Conservation (phyloP, 148 eudicot genomes). For the Chenopodium formosanum region DNA sequence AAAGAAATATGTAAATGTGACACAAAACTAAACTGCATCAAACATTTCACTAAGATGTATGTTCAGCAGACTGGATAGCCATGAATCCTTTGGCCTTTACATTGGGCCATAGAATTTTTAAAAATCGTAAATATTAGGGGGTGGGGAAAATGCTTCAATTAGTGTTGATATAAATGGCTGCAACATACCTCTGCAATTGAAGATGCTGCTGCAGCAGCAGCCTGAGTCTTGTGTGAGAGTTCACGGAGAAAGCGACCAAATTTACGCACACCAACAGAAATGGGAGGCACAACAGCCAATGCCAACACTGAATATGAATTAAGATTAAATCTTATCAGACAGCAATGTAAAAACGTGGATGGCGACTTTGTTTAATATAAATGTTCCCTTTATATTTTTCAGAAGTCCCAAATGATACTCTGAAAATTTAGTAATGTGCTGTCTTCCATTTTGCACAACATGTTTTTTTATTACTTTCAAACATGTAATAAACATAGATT, state of each 20-base stretch:
- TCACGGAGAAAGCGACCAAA: conserved; percentile 90
- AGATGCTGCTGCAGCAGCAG: conserved; percentile 91
- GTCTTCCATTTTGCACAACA: background rate
- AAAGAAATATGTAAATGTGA: background rate
- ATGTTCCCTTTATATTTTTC: background rate
- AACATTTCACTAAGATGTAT: background rate
- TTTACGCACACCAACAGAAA: conserved; percentile 68
- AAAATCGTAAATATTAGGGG: background rate
- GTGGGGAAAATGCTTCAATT: background rate
- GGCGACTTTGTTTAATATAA: background rate
- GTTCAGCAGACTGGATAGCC: background rate
- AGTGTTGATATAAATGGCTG: background rate
- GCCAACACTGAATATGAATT: conserved; percentile 57
- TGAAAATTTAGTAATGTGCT: too few species aligned
- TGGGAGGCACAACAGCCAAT: conserved; percentile 72
- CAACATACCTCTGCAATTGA: conserved; percentile 85
- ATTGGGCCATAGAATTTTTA: background rate
- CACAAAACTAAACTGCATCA: background rate
- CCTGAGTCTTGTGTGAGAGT: conserved; percentile 85
- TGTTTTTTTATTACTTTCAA: too few species aligned
- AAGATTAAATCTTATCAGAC: background rate
- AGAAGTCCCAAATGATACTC: background rate
- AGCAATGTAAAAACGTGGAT: background rate
- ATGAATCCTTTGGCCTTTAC: background rate
- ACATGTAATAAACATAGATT: background rate